phyloP scores from a whole-genome alignment of 2,329 filamentous ascomycete genomes.

The Cytospora schulzeri region DNA sequence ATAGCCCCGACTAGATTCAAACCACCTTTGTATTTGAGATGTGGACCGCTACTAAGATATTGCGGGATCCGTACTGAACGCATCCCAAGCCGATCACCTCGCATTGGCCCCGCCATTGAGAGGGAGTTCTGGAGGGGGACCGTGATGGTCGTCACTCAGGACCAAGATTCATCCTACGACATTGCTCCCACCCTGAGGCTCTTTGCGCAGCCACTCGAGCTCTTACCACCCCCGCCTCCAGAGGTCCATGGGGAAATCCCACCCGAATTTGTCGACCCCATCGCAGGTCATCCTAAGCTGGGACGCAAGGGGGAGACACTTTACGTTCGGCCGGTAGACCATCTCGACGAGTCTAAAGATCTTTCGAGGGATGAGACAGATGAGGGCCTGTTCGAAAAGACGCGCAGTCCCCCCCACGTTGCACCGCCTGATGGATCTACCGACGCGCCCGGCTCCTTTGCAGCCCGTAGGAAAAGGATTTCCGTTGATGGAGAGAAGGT shows the following conservation, averaged over 20 bases:
- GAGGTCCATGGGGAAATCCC: constrained; percentile 68
- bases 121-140: constrained; percentile 90
- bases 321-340: constrained; percentile 87
- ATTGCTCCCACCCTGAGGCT: constrained; percentile 77
- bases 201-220: constrained; percentile 83
- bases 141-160: constrained; percentile 92
- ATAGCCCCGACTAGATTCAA: constrained; percentile 72
- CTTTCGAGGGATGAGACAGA: constrained; percentile 79
- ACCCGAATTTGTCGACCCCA: constrained; percentile 84
- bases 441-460: constrained; percentile 56
- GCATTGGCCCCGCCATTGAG: constrained; percentile 46
- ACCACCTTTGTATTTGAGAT: constrained; percentile 82
- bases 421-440: constrained; percentile 43
- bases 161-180: constrained; percentile 80
- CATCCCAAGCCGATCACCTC: constrained; percentile 42
- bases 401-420: constrained; percentile 55
- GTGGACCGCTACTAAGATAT: constrained; percentile 87
- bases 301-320: constrained; percentile 83
- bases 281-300: constrained; percentile 84
- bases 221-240: constrained; percentile 76
- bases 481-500: constrained; percentile 76
- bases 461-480: constrained; percentile 54
- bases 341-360: constrained; percentile 76
- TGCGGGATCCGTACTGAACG: constrained; percentile 76
- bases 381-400: constrained; percentile 77